Evolutionary conservation across 306 rosid species (phyloP), one percentile per base, ranked within the genome.

Genomic region (Vicia sativa): DNA sequence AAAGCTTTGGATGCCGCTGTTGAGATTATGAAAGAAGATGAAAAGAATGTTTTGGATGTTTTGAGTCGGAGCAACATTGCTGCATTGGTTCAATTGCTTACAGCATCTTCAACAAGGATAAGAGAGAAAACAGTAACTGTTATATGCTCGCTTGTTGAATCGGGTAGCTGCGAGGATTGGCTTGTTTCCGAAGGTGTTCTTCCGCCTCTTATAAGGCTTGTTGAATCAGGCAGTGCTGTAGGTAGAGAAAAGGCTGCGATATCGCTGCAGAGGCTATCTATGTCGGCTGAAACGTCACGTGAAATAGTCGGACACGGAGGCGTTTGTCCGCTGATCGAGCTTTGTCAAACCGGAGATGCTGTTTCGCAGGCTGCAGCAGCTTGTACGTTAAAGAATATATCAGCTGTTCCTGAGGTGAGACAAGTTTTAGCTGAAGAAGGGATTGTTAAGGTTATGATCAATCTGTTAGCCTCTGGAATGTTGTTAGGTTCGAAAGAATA

Each of bases 181-280:
- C 81, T 93, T 12, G 80, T 85, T 60, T 87, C 93, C 28, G 97
- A 90, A 76, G 93, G 96, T 3, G 90, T 86, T 74, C 67, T 93
- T 59, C 93, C 98, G 0, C 87, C 96, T 73, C 88, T 93, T 7
- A 85, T 93, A n/a, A 74, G 96, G 74, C 90, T 93, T 16, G 84
- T 88, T 23, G 98, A 93, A 69, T 90, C 96, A 0, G 97, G 98
- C 13, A 82, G 90, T 31, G 68, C 80, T 7, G 81, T 86, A 16
- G 90, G 98, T 15, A 89, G 83, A 78, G 98, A 92, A 69, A 90
- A 88, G 78, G 98, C 98, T 15, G 72, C 86, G 2, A 86, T 88
- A 68, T 83, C 96, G 0, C 93, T 93, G 29, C 96, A 90, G 80
- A 80, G 96, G 73, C 31, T 93, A 80, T 89, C 98, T 1, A 83